Conservation (phyloP, 2,329 filamentous ascomycete species). For the Fusarium humuli region DNA sequence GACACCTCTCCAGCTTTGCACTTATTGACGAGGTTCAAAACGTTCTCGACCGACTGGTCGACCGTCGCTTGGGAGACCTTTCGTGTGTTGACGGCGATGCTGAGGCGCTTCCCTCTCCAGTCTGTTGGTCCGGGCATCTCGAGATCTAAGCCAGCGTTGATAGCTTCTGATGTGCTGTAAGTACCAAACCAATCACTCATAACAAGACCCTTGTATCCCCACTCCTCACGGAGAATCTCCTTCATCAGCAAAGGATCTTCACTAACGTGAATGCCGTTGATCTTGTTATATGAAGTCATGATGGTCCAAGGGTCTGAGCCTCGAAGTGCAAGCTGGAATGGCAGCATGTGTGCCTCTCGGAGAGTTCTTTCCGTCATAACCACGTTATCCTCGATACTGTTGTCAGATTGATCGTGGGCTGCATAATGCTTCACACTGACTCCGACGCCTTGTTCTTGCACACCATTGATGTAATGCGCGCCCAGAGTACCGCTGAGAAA, state of each 20-base stretch:
- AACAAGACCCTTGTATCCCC: constrained; percentile 34
- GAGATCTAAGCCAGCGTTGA: constrained; percentile 46
- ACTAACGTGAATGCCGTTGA: constrained; percentile 55
- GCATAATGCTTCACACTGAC: constrained; percentile 58
- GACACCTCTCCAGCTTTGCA: constrained; percentile 5
- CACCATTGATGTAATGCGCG: constrained; percentile 49
- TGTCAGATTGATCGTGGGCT: constrained; percentile 53
- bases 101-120: constrained; percentile 40
- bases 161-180: constrained; percentile 47
- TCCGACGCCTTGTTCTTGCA: constrained; percentile 54
- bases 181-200: constrained; percentile 53
- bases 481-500: constrained; percentile 55
- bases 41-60: constrained; percentile 44
- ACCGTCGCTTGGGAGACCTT: constrained; percentile 38
- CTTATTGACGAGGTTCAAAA: constrained; percentile 33
- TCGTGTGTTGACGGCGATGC: constrained; percentile 45
- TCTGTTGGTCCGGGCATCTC: constrained; percentile 52
- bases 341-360: constrained; percentile 47
- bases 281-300: constrained; percentile 48
- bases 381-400: constrained; percentile 42
- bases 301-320: constrained; percentile 54
- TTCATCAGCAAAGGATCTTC: constrained; percentile 37
- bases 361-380: constrained; percentile 38
- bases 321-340: constrained; percentile 54
- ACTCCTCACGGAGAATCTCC: constrained; percentile 49